phyloP scores from a whole-genome alignment of 2,329 filamentous ascomycete species.

The Calonectria pseudoreteaudii region DNA sequence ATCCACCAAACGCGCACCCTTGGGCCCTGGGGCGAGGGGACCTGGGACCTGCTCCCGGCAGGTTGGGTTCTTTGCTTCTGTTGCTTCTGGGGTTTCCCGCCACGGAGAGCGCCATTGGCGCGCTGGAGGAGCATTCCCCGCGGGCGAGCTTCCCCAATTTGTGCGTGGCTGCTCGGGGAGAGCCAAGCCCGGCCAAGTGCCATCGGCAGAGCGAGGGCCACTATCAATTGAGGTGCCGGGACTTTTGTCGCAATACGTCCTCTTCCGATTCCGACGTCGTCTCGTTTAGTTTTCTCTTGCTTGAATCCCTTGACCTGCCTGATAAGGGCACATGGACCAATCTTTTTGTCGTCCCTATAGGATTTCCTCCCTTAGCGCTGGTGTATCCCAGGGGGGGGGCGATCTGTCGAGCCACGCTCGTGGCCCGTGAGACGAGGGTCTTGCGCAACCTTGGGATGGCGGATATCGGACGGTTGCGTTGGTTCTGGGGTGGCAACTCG shows the following conservation, averaged over 20 bases:
- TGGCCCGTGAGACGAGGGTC: background rate
- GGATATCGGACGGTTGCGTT: background rate
- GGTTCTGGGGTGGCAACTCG: constrained; percentile 4
- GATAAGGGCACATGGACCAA: constrained; percentile 17
- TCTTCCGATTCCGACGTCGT: background rate
- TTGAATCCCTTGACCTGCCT: constrained; percentile 14
- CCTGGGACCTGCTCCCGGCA: constrained; percentile 16
- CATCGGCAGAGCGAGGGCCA: background rate
- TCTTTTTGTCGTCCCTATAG: background rate
- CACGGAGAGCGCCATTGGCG: background rate
- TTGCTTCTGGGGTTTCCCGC: background rate
- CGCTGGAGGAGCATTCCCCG: background rate
- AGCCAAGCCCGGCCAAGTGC: background rate
- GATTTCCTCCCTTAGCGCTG: background rate
- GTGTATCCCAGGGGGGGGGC: too few relatives aligned
- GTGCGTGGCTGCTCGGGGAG: background rate
- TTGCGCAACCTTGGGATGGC: background rate
- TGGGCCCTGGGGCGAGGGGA: background rate
- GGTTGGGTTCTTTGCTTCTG: constrained; percentile 13
- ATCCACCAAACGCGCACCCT: background rate
- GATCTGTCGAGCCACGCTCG: background rate
- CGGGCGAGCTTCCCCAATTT: constrained; percentile 6
- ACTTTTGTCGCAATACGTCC: constrained; percentile 15
- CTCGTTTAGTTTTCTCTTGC: background rate
- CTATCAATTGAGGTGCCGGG: background rate